Percentiles rank a stretch among this genome's conserved stretches.
These are phyloP conservation scores for Hericium erinaceus DNA, from an alignment of 768 basidiomycete species.

Conservation along the genomic window DNA sequence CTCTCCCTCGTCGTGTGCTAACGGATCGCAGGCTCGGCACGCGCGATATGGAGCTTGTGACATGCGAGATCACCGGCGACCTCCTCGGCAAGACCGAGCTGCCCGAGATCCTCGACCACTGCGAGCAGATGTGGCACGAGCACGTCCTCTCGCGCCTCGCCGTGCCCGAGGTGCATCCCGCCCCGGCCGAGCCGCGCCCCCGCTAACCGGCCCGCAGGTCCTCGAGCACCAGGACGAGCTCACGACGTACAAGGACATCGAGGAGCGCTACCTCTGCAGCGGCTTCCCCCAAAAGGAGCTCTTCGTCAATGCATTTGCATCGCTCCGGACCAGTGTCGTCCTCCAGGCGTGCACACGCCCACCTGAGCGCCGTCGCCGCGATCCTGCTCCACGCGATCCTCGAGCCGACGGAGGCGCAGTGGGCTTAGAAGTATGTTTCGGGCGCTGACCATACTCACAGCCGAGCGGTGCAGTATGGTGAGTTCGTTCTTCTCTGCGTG, in stretches of 20 bases:
- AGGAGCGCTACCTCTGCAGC: background rate
- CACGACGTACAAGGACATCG: background rate
- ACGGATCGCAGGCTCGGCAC: background rate
- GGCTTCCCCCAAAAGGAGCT: background rate
- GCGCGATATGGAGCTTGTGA: background rate
- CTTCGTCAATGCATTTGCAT: background rate
- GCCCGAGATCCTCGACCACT: background rate
- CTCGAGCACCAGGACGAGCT: background rate
- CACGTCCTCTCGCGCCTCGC: background rate
- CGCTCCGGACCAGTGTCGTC: no score
- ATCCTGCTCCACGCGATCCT: no score
- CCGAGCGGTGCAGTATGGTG: no score
- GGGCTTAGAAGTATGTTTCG: no score
- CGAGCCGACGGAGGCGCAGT: no score
- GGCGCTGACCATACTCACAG: no score
- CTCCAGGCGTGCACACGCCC: no score
- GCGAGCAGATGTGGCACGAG: background rate
- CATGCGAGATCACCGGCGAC: background rate
- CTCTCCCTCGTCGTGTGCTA: no score
- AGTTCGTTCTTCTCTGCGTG: no score
- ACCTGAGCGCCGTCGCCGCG: no score
- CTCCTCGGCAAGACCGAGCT: background rate
- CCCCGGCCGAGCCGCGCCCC: background rate
- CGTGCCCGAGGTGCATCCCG: background rate
- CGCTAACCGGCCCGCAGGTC: background rate